Percentiles rank a stretch among this genome's conserved stretches.
Conservation (phyloP, 495 filamentous ascomycete species). For the Mycothermus thermophilus region DNA sequence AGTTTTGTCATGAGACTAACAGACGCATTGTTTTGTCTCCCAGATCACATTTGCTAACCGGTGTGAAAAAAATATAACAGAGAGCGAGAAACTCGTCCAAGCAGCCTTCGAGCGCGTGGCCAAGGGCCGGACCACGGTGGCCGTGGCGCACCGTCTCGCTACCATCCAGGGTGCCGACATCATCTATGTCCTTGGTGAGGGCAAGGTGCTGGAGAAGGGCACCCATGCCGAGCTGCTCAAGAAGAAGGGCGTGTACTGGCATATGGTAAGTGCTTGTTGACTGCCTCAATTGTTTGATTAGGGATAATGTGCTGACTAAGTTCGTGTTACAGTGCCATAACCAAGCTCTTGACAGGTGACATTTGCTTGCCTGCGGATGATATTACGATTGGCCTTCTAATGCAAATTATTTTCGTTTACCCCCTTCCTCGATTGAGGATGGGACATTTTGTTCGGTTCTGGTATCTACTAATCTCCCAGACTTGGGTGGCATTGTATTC, state of each 20-base stretch:
- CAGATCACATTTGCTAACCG: background rate
- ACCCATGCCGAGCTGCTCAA: constrained; percentile 35
- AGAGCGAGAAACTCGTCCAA: constrained; percentile 59
- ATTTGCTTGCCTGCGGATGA: background rate
- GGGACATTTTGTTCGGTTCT: no score
- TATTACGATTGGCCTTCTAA: no score
- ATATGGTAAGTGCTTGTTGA: constrained; percentile 28
- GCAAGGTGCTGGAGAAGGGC: constrained; percentile 39
- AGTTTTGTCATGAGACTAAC: background rate
- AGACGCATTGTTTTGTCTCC: background rate
- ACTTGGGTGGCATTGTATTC: no score
- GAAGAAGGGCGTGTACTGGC: constrained; percentile 34
- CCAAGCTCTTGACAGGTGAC: constrained; percentile 26
- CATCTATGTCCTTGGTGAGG: constrained; percentile 39
- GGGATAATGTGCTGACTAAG: no score
- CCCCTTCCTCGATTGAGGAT: no score
- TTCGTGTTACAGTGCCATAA: constrained; percentile 28
- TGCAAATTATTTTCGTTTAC: background rate
- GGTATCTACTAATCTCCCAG: no score
- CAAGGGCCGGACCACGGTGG: constrained; percentile 51
- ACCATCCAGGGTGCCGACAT: constrained; percentile 42
- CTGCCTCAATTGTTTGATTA: no score
- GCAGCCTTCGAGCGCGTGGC: constrained; percentile 49
- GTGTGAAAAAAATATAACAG: no score
- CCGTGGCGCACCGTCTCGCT: constrained; percentile 49